Conservation (phyloP, 257 asterid species). For the Nicotiana tomentosiformis region DNA sequence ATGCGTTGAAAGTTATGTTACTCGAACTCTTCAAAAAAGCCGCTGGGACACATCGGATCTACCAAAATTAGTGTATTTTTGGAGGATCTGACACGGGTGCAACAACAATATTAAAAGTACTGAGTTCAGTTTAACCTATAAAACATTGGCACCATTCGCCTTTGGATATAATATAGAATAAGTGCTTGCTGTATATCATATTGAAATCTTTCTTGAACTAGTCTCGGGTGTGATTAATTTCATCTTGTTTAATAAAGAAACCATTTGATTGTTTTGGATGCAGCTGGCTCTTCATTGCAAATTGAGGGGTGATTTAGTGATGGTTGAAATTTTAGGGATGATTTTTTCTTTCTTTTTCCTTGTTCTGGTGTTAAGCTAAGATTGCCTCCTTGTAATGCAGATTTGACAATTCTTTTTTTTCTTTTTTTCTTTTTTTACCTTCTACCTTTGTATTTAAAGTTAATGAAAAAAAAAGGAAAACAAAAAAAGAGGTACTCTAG, state of each 20-base stretch:
- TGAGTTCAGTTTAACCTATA: neutral
- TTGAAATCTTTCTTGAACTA: neutral
- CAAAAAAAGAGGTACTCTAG: neutral
- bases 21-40: no score
- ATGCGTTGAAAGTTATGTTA: no score
- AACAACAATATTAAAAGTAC: no score
- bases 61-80: no score
- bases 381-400: constrained; percentile 11
- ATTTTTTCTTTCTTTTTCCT: neutral
- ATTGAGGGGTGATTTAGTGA: constrained; percentile 17
- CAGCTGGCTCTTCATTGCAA: constrained; percentile 26
- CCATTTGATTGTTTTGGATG: constrained; percentile 7
- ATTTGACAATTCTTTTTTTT: constrained; percentile 10
- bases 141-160: neutral
- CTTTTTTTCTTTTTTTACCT: neutral
- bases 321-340: constrained; percentile 9
- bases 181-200: neutral
- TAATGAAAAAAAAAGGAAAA: neutral
- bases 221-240: neutral
- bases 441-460: neutral
- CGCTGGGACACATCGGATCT: no score
- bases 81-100: no score
- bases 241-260: neutral
- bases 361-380: constrained; percentile 19
- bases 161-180: neutral